Conservation (phyloP, 2,329 filamentous ascomycete species). For the Colletotrichum sp. region DNA sequence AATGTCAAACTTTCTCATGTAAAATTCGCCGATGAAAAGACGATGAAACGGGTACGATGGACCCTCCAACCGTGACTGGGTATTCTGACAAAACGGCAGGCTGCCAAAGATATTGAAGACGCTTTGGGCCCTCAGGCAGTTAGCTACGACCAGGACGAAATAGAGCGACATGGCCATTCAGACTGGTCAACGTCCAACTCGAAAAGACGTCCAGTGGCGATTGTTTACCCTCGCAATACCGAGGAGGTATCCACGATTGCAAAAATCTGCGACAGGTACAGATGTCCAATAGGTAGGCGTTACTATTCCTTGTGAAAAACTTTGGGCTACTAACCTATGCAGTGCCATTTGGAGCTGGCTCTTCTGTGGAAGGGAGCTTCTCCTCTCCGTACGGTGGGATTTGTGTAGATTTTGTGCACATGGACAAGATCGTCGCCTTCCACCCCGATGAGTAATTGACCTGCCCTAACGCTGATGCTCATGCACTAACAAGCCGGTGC, state of each 20-base stretch:
- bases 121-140: conserved; percentile 63
- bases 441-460: conserved; percentile 60
- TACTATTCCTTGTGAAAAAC: neutral
- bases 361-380: conserved; percentile 75
- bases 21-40: neutral
- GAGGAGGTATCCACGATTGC: conserved; percentile 69
- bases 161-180: conserved; percentile 70
- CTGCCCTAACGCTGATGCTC: neutral
- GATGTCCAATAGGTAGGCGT: conserved; percentile 64
- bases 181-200: conserved; percentile 76
- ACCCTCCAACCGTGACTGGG: neutral
- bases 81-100: neutral
- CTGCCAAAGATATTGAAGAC: neutral
- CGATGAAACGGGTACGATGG: neutral
- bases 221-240: conserved; percentile 69
- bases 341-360: conserved; percentile 75
- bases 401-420: conserved; percentile 71
- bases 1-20: neutral
- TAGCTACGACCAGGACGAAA: conserved; percentile 67
- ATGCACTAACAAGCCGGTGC: rapidly evolving
- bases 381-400: conserved; percentile 71
- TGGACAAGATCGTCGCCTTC: conserved; percentile 69
- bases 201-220: conserved; percentile 65
- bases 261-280: conserved; percentile 64
- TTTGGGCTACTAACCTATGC: too few species aligned